Evolutionary conservation across 2,329 filamentous ascomycete genomes (phyloP), one percentile per base, ranked within the genome.

Genomic region (Lasiodiplodia sp.): DNA sequence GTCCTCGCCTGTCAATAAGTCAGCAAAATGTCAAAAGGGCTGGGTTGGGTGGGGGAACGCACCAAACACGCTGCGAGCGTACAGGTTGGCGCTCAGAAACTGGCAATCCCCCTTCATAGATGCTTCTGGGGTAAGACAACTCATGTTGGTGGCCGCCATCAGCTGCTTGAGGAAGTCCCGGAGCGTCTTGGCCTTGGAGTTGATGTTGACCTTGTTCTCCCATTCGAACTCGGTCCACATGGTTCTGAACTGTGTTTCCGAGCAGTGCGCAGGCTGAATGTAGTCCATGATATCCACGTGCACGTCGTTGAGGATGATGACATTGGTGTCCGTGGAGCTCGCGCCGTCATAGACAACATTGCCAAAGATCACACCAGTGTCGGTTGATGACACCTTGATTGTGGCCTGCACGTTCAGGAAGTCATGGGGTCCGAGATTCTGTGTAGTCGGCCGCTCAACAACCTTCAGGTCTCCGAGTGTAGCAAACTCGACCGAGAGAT

Each of bases 211-310:
- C 88, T 99, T 99, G 85, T 99, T 99, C 86, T 99, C 96, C 96
- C 96, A 99, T 80, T 99, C 96, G 73, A 99, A 99, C 79, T 99
- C 96, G 47, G 96, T 99, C 96, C 96, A 99, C 96, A 99, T 99
- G n/a, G 93, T 97, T 70, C 96, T 89, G 90, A 99, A 99, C 77
- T 98, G 94, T 12, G 95, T 97, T 85, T 99, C 96, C 4, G 93
- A 96, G 86, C 96, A 99, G 18, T 94, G 91, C 7, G 95, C 95
- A 1, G 96, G 96, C 79, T 98, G 95, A 76, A 99, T 99, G 83
- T 99, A 99, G 82, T 99, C 96, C 96, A 99, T 99, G 72, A 99
- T 97, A 78, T 99, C 96, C 68, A 98, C 95, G 77, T 99, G 96
- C 37, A 99, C 89, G 79, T 99, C 96, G 78, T 98, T 98, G 66